phyloP scores from a whole-genome alignment of 768 basidiomycete genomes.

The Pisolithus tinctorius region DNA sequence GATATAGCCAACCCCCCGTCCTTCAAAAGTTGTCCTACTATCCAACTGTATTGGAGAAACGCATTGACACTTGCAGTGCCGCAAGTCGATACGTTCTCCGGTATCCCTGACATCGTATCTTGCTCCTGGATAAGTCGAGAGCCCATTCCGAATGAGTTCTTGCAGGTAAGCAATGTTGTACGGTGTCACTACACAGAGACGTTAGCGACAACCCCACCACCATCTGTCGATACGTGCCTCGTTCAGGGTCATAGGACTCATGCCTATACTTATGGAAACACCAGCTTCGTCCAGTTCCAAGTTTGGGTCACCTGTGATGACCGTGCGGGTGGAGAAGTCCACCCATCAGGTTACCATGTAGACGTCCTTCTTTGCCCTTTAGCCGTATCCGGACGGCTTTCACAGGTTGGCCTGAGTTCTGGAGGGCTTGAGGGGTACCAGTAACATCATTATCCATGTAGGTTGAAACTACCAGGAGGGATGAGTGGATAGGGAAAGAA shows the following conservation, averaged over 20 bases:
- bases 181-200: conserved; percentile 68
- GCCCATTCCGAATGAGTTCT: conserved; percentile 91
- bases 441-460: conserved; percentile 99
- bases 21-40: conserved; percentile 94
- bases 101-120: conserved; percentile 96
- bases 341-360: conserved; percentile 98
- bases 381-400: conserved; percentile 97
- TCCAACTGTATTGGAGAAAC: conserved; percentile 96
- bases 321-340: conserved; percentile 99
- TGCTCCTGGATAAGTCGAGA: conserved; percentile 91
- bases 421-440: too few species aligned
- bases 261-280: conserved; percentile 90
- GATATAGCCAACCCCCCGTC: conserved; percentile 86
- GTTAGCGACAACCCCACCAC: conserved; percentile 3
- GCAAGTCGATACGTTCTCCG: conserved; percentile 92
- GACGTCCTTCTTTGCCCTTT: conserved; percentile 97
- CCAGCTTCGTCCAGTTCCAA: conserved; percentile 94
- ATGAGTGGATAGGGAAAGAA: background rate
- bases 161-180: conserved; percentile 95
- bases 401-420: conserved; percentile 95
- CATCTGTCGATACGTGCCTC: conserved; percentile 49
- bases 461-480: conserved; percentile 73
- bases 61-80: conserved; percentile 94
- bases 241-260: conserved; percentile 95
- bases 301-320: conserved; percentile 99